Evolutionary conservation across 2,329 filamentous ascomycete genomes (phyloP).

Genomic region (Sporothrix dimorphospora): DNA sequence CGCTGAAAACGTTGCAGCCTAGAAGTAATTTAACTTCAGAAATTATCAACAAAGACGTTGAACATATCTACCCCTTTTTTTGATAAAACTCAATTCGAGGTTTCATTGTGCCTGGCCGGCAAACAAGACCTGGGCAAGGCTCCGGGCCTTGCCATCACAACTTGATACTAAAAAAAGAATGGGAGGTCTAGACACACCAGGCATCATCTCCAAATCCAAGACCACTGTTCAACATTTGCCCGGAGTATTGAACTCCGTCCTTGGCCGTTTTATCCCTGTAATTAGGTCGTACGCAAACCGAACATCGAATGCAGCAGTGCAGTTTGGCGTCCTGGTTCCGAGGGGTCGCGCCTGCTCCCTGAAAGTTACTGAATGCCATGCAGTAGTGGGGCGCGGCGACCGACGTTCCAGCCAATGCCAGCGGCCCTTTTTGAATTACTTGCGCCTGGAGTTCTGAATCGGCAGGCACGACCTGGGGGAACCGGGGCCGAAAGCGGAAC

Average conservation of each 20-base stretch:
- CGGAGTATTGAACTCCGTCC: neutral
- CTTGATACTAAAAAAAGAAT: neutral
- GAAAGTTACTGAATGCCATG: neutral
- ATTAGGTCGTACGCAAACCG: neutral
- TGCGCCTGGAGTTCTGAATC: neutral
- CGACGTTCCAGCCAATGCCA: conserved; percentile 14
- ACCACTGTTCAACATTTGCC: neutral
- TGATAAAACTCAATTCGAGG: too few relatives aligned
- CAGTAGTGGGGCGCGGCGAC: conserved; percentile 5
- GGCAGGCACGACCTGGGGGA: conserved; percentile 16
- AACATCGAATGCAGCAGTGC: neutral
- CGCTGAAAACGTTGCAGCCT: too few relatives aligned
- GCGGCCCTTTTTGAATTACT: conserved; percentile 21
- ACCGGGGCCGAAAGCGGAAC: conserved; percentile 29
- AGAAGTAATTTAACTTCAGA: too few relatives aligned
- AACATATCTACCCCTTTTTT: too few relatives aligned
- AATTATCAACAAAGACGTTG: too few relatives aligned
- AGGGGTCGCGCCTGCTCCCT: neutral
- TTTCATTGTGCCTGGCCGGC: neutral
- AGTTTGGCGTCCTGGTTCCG: neutral
- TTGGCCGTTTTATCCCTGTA: neutral
- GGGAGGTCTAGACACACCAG: neutral
- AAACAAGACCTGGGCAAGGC: neutral
- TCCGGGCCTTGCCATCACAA: neutral
- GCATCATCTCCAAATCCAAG: neutral